Percentiles rank a stretch among this genome's conserved stretches.
Conservation (phyloP, 2,329 filamentous ascomycete species). For the Leptographium procerum region DNA sequence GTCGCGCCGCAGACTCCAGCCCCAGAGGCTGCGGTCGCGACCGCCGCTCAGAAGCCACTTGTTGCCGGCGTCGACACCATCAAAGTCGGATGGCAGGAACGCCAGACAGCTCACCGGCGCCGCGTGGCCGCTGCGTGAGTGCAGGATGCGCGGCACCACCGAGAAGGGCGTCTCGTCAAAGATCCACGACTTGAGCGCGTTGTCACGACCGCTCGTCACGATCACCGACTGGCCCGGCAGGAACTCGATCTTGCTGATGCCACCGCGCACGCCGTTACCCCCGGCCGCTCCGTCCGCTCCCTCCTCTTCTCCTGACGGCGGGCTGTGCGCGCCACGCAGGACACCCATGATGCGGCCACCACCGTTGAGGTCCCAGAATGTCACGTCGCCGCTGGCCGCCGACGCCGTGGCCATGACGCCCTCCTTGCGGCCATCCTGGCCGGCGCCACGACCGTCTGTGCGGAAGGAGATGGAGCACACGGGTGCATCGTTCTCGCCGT, state of each 20-base stretch:
- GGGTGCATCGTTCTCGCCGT: slow-evolving; percentile 37
- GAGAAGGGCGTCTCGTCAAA: slow-evolving; percentile 90
- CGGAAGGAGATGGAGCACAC: slow-evolving; percentile 83
- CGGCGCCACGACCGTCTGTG: slow-evolving; percentile 78
- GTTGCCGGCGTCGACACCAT: slow-evolving; percentile 75
- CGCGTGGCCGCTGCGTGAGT: slow-evolving; percentile 79
- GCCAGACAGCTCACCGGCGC: slow-evolving; percentile 71
- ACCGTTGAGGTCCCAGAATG: slow-evolving; percentile 90
- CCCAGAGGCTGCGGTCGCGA: slow-evolving; percentile 85
- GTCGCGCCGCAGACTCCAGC: slow-evolving; percentile 87
- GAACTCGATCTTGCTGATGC: slow-evolving; percentile 82
- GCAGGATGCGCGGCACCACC: slow-evolving; percentile 71
- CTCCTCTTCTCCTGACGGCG: slow-evolving; percentile 30
- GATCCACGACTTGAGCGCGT: slow-evolving; percentile 91
- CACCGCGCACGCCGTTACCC: slow-evolving; percentile 43
- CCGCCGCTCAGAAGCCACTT: slow-evolving; percentile 93
- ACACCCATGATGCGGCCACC: slow-evolving; percentile 80
- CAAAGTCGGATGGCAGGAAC: slow-evolving; percentile 80
- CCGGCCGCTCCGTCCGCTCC: slow-evolving; percentile 20
- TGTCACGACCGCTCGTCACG: slow-evolving; percentile 82
- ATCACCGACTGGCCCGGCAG: slow-evolving; percentile 80
- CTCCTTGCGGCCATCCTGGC: slow-evolving; percentile 70
- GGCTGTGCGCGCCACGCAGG: slow-evolving; percentile 77
- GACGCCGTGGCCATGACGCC: slow-evolving; percentile 94
- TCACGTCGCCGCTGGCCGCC: slow-evolving; percentile 70